Conservation (phyloP, 371 early-diverging fungal species). For the Mortierella sp. region DNA sequence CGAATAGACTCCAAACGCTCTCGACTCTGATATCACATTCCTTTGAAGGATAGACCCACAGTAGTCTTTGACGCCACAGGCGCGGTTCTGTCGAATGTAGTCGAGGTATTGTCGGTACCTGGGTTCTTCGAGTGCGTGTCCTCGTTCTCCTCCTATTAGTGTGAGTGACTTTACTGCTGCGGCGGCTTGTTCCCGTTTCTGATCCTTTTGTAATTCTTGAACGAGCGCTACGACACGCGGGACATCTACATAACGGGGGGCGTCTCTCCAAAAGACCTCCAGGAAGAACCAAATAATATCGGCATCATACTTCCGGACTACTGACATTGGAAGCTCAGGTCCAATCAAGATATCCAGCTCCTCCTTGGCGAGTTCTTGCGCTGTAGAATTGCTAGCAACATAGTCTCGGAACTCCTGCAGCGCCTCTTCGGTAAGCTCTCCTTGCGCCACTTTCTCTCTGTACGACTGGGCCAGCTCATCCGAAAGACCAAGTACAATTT, state of each 20-base stretch:
- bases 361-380: conserved; percentile 19
- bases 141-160: no score
- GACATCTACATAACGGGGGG: conserved; percentile 38
- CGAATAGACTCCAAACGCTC: conserved; percentile 31
- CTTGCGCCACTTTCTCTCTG: conserved; percentile 12
- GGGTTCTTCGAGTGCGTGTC: neutral
- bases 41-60: conserved; percentile 11
- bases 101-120: conserved; percentile 16
- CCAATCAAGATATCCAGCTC: conserved; percentile 26
- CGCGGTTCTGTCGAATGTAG: conserved; percentile 23
- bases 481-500: conserved; percentile 26
- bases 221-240: conserved; percentile 21
- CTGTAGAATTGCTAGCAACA: neutral
- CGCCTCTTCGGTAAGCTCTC: neutral
- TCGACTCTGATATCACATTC: conserved; percentile 19
- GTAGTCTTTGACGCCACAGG: conserved; percentile 5
- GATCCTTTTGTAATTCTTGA: conserved; percentile 18
- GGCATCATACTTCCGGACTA: conserved; percentile 27
- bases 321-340: neutral
- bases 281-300: conserved; percentile 6
- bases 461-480: conserved; percentile 23
- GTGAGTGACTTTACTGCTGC: no score
- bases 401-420: neutral
- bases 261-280: conserved; percentile 28
- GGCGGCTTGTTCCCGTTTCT: conserved; percentile 7